Percentiles rank a stretch among this genome's conserved stretches.
Evolutionary conservation across 2,329 filamentous ascomycete species (phyloP).

Genomic region (Beauveria brongniartii): DNA sequence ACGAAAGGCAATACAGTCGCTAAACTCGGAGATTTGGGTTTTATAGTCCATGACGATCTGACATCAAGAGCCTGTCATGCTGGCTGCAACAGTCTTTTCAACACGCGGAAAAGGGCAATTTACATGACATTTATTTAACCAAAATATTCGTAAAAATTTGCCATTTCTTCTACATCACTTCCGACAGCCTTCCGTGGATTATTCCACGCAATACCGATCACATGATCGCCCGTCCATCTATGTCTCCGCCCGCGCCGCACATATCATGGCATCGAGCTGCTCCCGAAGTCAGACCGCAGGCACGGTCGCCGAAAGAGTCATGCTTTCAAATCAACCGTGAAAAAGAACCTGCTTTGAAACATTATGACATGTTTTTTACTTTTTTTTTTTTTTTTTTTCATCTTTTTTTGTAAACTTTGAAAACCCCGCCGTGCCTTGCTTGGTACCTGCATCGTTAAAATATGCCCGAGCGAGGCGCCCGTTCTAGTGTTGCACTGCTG

Average conservation of each 20-base stretch:
- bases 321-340: neutral
- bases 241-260: neutral
- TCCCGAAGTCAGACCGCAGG: neutral
- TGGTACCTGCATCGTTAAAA: neutral
- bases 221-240: slow-evolving; percentile 4
- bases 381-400: no score
- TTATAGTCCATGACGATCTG: neutral
- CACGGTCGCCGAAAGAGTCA: neutral
- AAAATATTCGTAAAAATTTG: neutral
- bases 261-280: neutral
- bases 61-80: neutral
- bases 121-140: neutral
- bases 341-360: neutral
- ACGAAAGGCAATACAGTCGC: neutral
- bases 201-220: neutral
- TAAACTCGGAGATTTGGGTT: neutral
- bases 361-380: neutral
- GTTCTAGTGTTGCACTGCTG: neutral
- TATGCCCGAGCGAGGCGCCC: neutral
- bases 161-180: neutral
- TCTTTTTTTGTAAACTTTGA: neutral
- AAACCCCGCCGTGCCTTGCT: no score
- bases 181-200: neutral
- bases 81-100: neutral
- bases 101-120: neutral